Base-by-base conservation (phyloP, 805 yeast genomes). In the Metschnikowia colocasiae region DNA sequence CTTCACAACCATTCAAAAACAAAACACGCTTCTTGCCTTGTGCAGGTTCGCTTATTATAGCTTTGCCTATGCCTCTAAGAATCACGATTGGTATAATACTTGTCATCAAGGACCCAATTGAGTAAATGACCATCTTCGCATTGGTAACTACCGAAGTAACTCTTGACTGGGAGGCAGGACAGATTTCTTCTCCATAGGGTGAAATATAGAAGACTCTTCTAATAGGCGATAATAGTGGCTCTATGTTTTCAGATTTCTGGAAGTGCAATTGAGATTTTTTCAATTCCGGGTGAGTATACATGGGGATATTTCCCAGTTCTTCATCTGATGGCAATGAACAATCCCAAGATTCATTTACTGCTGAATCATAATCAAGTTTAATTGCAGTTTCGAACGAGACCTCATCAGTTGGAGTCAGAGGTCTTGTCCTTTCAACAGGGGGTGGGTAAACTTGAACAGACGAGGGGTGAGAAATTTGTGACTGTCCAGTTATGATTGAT, bases 91-190 rank as follows among this genome's bases (percentile, higher is more conserved):
- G 97, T 2, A 89, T 67, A 6, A 86, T 80, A 43, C 96, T 87
- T 0, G 98, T 91, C 84, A 87, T 86, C 31, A 91, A 69, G 1
- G 95, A 86, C 1, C 98, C 97, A 46, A 91, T 86, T 0, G 95
- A 86, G 59, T 82, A 87, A 0, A 91, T 69, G 0, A 90, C 67
- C 12, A 78, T 70, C 31, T 82, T 77, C 0, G 87, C 69, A 3
- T 68, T 59, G 18, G 70, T 58, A 3, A 89, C 60, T 20, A 77
- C 71, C 1, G 76, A 63, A 1, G 80, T 60, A 0, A 84, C 90
- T 40, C 87, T 68, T 2, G 80, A 64, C 54, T 83, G 83, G 1
- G 92, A 90, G 27, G 70, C 63, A 2, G 97, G 96, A 52, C 81
- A 79, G 22, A 87, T 83, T 60, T 90, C 97, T 56, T 85, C 87